Conservation (phyloP, 768 basidiomycete species). For the Scleroderma bovista region DNA sequence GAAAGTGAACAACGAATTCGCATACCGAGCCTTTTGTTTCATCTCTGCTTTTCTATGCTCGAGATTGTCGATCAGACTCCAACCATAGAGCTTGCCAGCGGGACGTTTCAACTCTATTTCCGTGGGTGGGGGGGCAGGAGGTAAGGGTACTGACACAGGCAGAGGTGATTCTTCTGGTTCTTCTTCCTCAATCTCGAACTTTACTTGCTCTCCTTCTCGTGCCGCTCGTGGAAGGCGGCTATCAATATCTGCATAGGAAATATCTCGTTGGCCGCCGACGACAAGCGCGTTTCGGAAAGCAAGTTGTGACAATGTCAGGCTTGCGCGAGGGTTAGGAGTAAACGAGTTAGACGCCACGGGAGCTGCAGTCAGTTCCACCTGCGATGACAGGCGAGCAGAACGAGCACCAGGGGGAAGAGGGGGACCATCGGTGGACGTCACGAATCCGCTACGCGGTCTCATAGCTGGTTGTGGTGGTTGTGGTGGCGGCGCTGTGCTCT, state of each 20-base stretch:
- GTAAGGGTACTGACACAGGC: constrained; percentile 24
- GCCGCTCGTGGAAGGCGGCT: constrained; percentile 61
- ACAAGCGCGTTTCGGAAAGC: constrained; percentile 80
- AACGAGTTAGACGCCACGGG: constrained; percentile 57
- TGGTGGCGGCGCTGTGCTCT: constrained; percentile 35
- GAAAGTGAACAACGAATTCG: background rate
- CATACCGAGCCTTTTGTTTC: constrained; percentile 78
- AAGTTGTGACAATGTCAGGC: constrained; percentile 72
- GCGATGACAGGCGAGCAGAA: constrained; percentile 46
- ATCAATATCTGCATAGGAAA: constrained; percentile 57
- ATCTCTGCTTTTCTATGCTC: constrained; percentile 79
- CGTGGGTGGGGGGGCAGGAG: constrained; percentile 25
- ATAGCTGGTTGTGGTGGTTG: constrained; percentile 29
- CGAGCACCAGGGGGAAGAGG: constrained; percentile 75
- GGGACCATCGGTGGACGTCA: constrained; percentile 60
- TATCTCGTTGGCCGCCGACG: constrained; percentile 61
- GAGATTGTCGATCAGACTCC: constrained; percentile 86
- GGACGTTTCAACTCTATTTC: constrained; percentile 41
- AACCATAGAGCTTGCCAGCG: constrained; percentile 80
- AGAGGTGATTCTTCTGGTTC: constrained; percentile 33
- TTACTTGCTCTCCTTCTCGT: constrained; percentile 72
- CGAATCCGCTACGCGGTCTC: constrained; percentile 52
- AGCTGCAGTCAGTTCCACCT: constrained; percentile 30
- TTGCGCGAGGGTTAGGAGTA: constrained; percentile 71
- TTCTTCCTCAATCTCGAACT: constrained; percentile 37